phyloP scores from a whole-genome alignment of 2,329 filamentous ascomycete species.

The Tolypocladium guangdongense region DNA sequence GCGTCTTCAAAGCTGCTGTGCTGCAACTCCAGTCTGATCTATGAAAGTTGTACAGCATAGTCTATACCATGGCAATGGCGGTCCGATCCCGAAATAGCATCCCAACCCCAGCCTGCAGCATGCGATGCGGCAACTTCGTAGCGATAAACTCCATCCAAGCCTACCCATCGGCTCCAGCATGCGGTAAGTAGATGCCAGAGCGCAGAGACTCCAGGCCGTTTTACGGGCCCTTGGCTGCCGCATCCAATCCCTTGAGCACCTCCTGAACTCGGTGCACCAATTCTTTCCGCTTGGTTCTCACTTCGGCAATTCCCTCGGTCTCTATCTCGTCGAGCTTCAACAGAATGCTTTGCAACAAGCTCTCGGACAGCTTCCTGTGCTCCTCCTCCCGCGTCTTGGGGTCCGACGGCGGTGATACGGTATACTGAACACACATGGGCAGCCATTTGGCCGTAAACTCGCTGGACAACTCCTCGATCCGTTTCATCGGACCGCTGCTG shows the following conservation, averaged over 20 bases:
- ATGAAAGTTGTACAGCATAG: background rate
- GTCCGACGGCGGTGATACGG: constrained; percentile 51
- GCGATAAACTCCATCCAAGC: background rate
- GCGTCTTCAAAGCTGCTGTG: background rate
- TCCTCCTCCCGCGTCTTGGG: constrained; percentile 60
- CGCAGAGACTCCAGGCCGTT: background rate
- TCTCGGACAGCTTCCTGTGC: constrained; percentile 65
- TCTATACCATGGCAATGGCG: background rate
- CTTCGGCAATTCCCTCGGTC: constrained; percentile 55
- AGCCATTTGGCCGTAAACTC: constrained; percentile 55
- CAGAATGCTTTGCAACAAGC: constrained; percentile 62
- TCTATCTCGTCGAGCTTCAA: constrained; percentile 71
- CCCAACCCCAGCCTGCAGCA: background rate
- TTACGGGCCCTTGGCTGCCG: constrained; percentile 18
- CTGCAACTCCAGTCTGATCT: background rate
- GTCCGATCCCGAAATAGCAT: background rate
- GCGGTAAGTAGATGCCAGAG: background rate
- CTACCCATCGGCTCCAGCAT: background rate
- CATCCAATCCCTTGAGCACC: constrained; percentile 55
- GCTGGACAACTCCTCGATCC: constrained; percentile 53
- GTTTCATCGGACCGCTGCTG: constrained; percentile 32
- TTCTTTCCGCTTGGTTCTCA: constrained; percentile 56
- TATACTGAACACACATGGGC: constrained; percentile 54
- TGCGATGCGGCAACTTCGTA: background rate
- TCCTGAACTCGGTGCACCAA: constrained; percentile 62